Evolutionary conservation across 2,329 filamentous ascomycete species (phyloP).

Genomic region (Sclerotinia subarctica): DNA sequence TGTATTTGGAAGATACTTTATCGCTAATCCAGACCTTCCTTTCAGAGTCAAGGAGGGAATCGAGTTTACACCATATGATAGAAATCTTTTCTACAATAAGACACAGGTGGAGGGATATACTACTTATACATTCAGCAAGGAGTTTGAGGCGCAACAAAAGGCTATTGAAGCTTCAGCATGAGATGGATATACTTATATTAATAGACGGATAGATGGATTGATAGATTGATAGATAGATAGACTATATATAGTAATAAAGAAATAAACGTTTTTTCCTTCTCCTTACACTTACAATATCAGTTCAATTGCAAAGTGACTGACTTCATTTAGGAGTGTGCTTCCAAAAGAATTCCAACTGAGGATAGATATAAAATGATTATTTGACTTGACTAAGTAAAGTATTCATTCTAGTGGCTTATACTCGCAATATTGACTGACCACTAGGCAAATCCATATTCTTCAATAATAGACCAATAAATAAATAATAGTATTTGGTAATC

Average conservation of each 20-base stretch:
- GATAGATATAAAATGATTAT: no score
- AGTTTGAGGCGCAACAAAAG: conserved; percentile 30
- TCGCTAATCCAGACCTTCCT: conserved; percentile 46
- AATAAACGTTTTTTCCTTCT: neutral
- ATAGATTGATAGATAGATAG: neutral
- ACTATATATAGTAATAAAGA: neutral
- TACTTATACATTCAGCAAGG: conserved; percentile 39
- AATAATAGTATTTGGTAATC: no score
- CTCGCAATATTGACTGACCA: neutral
- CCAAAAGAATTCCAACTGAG: no score
- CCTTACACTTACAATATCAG: neutral
- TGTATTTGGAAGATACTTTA: conserved; percentile 46
- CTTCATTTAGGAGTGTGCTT: no score
- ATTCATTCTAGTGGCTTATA: no score
- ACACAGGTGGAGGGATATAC: conserved; percentile 40
- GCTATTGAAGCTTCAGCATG: conserved; percentile 9
- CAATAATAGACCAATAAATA: no score
- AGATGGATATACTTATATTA: neutral
- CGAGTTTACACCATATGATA: conserved; percentile 42
- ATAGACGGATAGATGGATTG: neutral
- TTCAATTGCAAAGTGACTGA: neutral
- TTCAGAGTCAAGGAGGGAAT: conserved; percentile 43
- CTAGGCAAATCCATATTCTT: neutral
- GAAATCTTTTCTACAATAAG: conserved; percentile 40
- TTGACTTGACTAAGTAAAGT: no score